Percentiles rank a stretch among this genome's conserved stretches.
Evolutionary conservation across 805 yeast genomes (phyloP).

Genomic region (Wickerhamomyces bisporus): DNA sequence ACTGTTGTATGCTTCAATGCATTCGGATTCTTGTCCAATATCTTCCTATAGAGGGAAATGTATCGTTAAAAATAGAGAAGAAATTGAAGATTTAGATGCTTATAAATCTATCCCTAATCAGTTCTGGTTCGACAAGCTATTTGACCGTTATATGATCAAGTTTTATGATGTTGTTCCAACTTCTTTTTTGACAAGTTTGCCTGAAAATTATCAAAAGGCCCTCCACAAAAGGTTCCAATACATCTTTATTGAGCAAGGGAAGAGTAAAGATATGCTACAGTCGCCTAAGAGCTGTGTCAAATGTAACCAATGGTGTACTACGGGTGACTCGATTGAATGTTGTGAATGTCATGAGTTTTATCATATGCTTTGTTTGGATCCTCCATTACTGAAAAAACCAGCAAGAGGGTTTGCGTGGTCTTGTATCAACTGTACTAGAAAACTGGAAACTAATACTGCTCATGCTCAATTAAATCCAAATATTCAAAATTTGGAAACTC

Average conservation of each 20-base stretch:
- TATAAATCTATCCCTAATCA: slow-evolving; percentile 57
- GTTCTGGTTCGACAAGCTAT: slow-evolving; percentile 82
- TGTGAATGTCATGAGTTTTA: slow-evolving; percentile 66
- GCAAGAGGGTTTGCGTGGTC: slow-evolving; percentile 88
- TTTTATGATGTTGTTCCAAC: slow-evolving; percentile 78
- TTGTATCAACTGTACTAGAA: slow-evolving; percentile 72
- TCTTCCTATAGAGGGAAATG: slow-evolving; percentile 71
- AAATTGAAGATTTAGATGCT: slow-evolving; percentile 45
- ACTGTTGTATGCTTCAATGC: slow-evolving; percentile 76
- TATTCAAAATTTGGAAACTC: not conserved
- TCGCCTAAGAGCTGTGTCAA: slow-evolving; percentile 66
- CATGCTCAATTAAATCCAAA: not conserved
- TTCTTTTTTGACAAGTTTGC: slow-evolving; percentile 46
- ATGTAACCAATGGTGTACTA: slow-evolving; percentile 83
- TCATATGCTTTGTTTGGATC: slow-evolving; percentile 82
- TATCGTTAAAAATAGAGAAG: slow-evolving; percentile 61
- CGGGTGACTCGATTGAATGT: slow-evolving; percentile 70
- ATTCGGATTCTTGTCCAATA: slow-evolving; percentile 77
- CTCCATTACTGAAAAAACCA: slow-evolving; percentile 76
- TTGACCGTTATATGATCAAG: slow-evolving; percentile 78
- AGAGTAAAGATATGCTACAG: slow-evolving; percentile 55
- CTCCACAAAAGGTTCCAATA: slow-evolving; percentile 64
- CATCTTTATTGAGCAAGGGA: slow-evolving; percentile 67
- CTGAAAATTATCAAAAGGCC: slow-evolving; percentile 55
- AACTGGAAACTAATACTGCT: slow-evolving; percentile 19